Conservation (phyloP, 2,329 filamentous ascomycete genomes). For the Pseudonectria buxi region DNA sequence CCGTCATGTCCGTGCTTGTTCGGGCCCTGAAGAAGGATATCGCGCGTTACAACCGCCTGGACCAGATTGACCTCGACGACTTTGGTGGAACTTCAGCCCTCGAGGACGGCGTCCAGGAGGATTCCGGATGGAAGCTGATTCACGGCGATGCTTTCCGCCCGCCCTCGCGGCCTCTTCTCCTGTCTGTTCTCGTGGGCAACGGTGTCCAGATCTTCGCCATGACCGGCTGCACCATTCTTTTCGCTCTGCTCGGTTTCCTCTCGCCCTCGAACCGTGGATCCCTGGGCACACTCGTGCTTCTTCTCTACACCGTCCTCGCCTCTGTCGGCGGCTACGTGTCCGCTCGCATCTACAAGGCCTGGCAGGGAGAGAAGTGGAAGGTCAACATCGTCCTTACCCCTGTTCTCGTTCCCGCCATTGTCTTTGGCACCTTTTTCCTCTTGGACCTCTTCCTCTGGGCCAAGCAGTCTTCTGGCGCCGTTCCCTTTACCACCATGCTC, state of each 20-base stretch:
- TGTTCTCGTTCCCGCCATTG: constrained; percentile 73
- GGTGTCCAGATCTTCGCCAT: constrained; percentile 96
- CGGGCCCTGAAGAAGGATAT: constrained; percentile 91
- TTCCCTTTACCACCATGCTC: constrained; percentile 95
- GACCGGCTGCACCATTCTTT: constrained; percentile 88
- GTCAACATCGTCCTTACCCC: constrained; percentile 86
- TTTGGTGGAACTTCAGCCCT: constrained; percentile 70
- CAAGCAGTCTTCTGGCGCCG: constrained; percentile 83
- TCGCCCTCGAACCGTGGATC: constrained; percentile 94
- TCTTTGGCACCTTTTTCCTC: constrained; percentile 85
- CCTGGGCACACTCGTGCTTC: constrained; percentile 83
- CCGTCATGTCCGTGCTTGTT: constrained; percentile 86
- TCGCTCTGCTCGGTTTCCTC: constrained; percentile 88
- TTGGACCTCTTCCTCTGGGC: constrained; percentile 96
- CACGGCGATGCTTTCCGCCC: constrained; percentile 95
- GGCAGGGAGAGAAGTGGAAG: constrained; percentile 91
- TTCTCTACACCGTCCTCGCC: constrained; percentile 88
- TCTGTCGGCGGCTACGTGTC: constrained; percentile 90
- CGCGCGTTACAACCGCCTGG: constrained; percentile 89
- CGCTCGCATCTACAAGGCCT: constrained; percentile 86
- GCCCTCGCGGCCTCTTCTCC: constrained; percentile 72
- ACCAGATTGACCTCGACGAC: constrained; percentile 85
- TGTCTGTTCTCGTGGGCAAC: constrained; percentile 85
- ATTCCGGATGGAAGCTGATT: constrained; percentile 97
- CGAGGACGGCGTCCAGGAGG: constrained; percentile 92